phyloP scores from a whole-genome alignment of 208 protist genomes.

The Crithidia sp. region DNA sequence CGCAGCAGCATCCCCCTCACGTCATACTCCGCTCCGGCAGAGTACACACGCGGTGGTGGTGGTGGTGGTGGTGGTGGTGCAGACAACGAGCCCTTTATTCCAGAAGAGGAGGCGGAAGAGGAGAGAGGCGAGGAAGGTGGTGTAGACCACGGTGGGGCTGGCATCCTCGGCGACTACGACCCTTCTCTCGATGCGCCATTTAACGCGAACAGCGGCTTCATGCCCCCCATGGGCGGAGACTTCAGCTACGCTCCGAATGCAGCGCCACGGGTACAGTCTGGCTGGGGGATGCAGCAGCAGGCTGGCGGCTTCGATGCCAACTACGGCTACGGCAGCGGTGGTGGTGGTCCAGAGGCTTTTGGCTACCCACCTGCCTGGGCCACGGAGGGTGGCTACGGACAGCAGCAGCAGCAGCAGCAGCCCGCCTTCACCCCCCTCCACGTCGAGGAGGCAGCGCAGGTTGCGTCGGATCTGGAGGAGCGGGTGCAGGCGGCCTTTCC shows the following conservation, averaged over 20 bases:
- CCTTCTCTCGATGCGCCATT: slow-evolving; percentile 11
- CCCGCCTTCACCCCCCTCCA: slow-evolving; percentile 10
- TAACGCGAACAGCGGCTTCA: neutral
- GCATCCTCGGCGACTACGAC: slow-evolving; percentile 20
- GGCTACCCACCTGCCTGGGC: neutral
- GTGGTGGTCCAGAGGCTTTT: neutral
- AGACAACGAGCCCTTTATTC: neutral
- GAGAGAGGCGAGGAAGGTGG: neutral
- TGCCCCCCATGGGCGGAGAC: neutral
- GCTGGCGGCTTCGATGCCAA: neutral
- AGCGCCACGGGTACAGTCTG: neutral
- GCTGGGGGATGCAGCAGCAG: neutral
- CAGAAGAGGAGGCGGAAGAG: neutral
- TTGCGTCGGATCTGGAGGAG: slow-evolving; percentile 49
- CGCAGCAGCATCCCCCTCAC: neutral
- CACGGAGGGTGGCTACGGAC: neutral
- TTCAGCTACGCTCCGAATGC: neutral
- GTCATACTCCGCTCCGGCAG: neutral
- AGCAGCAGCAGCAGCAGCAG: slow-evolving; percentile 7
- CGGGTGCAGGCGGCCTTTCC: slow-evolving; percentile 51
- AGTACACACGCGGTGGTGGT: neutral
- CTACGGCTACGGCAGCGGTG: neutral
- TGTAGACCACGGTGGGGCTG: neutral
- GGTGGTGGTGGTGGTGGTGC: neutral
- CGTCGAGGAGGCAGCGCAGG: slow-evolving; percentile 35